Evolutionary conservation across 208 protist genomes (phyloP).

Genomic region (Trypanosoma scelopori): DNA sequence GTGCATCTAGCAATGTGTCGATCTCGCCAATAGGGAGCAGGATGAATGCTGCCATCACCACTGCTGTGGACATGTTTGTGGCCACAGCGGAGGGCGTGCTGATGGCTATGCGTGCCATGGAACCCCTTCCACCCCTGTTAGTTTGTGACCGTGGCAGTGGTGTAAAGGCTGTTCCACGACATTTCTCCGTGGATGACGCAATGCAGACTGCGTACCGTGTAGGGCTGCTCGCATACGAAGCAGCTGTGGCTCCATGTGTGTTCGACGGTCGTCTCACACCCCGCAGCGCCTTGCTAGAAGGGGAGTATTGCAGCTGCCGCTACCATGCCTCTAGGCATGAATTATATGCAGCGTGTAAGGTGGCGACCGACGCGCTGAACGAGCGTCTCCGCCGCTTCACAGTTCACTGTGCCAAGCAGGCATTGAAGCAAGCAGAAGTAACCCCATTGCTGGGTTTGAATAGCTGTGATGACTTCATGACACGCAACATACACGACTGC

Average conservation of each 20-base stretch:
- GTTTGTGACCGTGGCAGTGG: background rate
- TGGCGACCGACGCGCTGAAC: conserved; percentile 13
- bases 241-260: conserved; percentile 1
- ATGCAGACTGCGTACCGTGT: conserved; percentile 15
- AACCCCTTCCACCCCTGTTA: conserved; percentile 20
- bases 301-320: conserved; percentile 16
- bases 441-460: background rate
- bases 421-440: background rate
- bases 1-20: background rate
- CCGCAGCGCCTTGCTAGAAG: background rate
- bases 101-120: conserved; percentile 17
- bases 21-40: background rate
- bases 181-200: conserved; percentile 15
- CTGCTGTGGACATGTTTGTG: conserved; percentile 22
- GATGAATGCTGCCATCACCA: background rate
- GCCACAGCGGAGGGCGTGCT: conserved; percentile 16
- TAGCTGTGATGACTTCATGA: background rate
- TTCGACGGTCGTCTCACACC: conserved; percentile 4
- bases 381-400: conserved; percentile 16
- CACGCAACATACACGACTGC: background rate
- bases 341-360: conserved; percentile 7
- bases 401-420: background rate
- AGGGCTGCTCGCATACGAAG: conserved; percentile 10
- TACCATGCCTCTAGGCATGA: conserved; percentile 1
- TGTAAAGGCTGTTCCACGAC: conserved; percentile 9